Base-by-base conservation (phyloP, 352 stramenopile genomes). In the Globisporangium orthogonon region DNA sequence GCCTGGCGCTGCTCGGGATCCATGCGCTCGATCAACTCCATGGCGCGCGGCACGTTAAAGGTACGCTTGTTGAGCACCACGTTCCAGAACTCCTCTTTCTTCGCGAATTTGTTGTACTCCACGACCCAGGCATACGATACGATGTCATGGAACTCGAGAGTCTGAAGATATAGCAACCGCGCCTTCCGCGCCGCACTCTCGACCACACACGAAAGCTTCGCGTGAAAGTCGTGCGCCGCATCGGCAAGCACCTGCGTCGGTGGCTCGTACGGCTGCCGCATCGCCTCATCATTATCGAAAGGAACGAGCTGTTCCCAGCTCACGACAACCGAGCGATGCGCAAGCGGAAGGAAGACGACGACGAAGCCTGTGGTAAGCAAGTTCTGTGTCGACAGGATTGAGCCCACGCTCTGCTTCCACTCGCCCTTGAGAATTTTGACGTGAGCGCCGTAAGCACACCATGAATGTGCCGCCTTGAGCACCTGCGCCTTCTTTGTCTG, bases 51-150 rank as follows among this genome's bases (percentile, higher is more conserved):
- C 1, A 71, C 63, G 3, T 67, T 70, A 43, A 77, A 55, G 11
- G 74, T 73, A n/a, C 76, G 67, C 47, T 66, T 73, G 62, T 91
- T 88, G 7, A 86, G 67, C 23, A 91, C 81, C 7, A 91, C 76
- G 47, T 91, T 89, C 81, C 81, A 91, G 57, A 76, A 89, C 65
- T 91, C 78, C 17, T 69, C 50, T 41, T 73, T 71, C 43, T 86
- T 49, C 49, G 73, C 65, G 4, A 47, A 54, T 46, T 83, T 78
- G 63, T 89, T 84, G 61, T 66, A 84, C 28, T 88, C 78, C 11
- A 74, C 74, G 6, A 89, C 67, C 81, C 81, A 91, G 5, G 81
- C 78, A 46, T 79, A 84, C 30, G 79, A 73, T n/a, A 65, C 57
- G 33, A 91, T 72, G n/a, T 82, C 74, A 23, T 80, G 71, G 52